Evolutionary conservation across 2,329 filamentous ascomycete species (phyloP).

Genomic region (Exophiala oligosperma): DNA sequence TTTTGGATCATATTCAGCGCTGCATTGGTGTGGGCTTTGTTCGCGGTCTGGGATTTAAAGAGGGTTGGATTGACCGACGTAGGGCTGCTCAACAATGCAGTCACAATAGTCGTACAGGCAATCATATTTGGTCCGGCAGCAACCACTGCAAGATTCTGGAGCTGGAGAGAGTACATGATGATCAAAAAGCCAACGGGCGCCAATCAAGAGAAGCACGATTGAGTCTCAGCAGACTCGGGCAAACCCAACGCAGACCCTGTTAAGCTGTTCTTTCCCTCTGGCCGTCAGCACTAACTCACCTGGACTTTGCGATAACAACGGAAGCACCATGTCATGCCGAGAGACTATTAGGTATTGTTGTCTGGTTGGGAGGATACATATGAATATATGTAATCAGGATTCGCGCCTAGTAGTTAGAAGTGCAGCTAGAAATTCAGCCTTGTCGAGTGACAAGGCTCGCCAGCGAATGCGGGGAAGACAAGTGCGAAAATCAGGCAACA

Average conservation of each 20-base stretch:
- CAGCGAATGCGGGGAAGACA: not conserved
- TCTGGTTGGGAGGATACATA: no score
- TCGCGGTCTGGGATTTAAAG: conserved; percentile 29
- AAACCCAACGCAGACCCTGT: no score
- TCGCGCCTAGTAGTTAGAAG: not conserved
- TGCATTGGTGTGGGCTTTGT: conserved; percentile 25
- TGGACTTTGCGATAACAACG: no score
- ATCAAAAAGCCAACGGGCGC: not conserved
- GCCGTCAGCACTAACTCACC: no score
- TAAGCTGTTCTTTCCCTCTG: no score
- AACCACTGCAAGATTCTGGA: conserved; percentile 27
- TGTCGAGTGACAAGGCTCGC: not conserved
- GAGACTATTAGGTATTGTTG: no score
- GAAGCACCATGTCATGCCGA: no score
- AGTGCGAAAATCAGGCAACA: conserved; percentile 14
- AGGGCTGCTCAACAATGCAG: not conserved
- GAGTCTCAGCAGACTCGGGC: no score
- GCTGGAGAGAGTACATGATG: conserved; percentile 26
- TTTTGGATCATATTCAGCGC: conserved; percentile 26
- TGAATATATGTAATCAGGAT: no score
- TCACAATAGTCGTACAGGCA: conserved; percentile 16
- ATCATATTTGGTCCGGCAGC: conserved; percentile 28
- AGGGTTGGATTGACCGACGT: conserved; percentile 23
- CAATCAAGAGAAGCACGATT: no score
- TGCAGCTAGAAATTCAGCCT: not conserved